A percentile compares a stretch with the other conserved stretches of the same genome.
These are phyloP conservation scores for Cordyceps cicadae DNA, from an alignment of 2,329 filamentous ascomycete genomes.

Conservation along the genomic window DNA sequence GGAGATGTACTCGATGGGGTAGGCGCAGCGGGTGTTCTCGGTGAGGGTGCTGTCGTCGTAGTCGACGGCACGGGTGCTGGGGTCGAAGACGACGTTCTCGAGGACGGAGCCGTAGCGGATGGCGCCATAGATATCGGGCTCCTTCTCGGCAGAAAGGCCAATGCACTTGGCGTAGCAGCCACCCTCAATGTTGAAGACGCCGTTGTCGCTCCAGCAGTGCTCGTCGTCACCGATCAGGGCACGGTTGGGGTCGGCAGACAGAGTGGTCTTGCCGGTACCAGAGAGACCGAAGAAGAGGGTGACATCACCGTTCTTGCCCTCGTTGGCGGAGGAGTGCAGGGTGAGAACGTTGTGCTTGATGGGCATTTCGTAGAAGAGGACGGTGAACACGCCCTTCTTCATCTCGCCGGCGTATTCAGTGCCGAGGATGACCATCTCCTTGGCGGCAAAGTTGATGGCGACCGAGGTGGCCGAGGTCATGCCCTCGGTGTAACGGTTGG, in stretches of 20 bases:
- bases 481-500: constrained; percentile 93
- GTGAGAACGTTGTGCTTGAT: constrained; percentile 99
- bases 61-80: constrained; percentile 78
- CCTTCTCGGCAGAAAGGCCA: constrained; percentile 94
- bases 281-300: constrained; percentile 99
- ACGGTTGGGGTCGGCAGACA: constrained; percentile 95
- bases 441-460: constrained; percentile 97
- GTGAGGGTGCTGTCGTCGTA: constrained; percentile 93
- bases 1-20: constrained; percentile 97
- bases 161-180: constrained; percentile 99
- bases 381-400: constrained; percentile 98
- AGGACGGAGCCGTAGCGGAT: constrained; percentile 96
- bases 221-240: constrained; percentile 96
- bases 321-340: constrained; percentile 96
- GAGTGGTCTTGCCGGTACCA: constrained; percentile 95
- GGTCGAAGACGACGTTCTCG: constrained; percentile 98
- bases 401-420: constrained; percentile 84
- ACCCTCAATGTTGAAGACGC: constrained; percentile 99
- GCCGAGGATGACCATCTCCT: constrained; percentile 99
- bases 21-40: constrained; percentile 96
- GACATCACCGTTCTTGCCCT: constrained; percentile 89
- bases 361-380: constrained; percentile 99
- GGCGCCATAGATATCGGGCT: constrained; percentile 93
- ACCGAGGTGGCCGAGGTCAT: constrained; percentile 99
- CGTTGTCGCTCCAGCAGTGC: constrained; percentile 97